Evolutionary conservation across 257 asterid species (phyloP), one percentile per base, ranked within the genome.

Genomic region (Asclepias syriaca): DNA sequence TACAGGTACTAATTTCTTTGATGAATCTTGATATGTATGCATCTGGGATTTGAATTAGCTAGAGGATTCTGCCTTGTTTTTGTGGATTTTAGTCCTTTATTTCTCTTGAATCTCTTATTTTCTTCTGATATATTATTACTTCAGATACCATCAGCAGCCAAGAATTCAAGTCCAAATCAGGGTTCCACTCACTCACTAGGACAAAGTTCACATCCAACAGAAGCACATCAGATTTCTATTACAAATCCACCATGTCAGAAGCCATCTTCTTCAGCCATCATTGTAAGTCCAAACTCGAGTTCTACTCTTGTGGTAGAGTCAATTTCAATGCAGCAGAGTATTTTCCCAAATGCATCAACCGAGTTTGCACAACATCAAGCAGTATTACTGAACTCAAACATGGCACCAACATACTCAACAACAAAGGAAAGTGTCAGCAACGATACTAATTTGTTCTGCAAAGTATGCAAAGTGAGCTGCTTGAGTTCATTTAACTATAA

Each of bases 381-480:
- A 37, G 29, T 65, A 21, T 51, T 21, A 10, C 24, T 60, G 12
- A 27, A 48, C 16, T 5, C 13, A 27, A 45, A 39, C 7, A 65
- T 72, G 46, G 60, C 70, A 57, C 65, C 70, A 65, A 59, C 75
- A 12, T 46, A 58, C 21, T 79, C 80, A 8, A 56, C 65, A 63
- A 34, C 24, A 9, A 77, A 85, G 81, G 76, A 84, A 73, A 79
- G 71, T 43, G 46, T 1, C 37, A 34, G 16, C 5, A 19, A 39
- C 14, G 7, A 12, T 37, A 29, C 22, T 39, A 21, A 54, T 12
- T 15, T 75, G 29, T 54, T 77, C 27, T 90, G 96, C 63, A 34
- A 81, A 14, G 65, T 83, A 46, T 90, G 92, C 49, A 78, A 80
- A 55, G 78, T 80, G 24, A 66, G 64, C 46, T 87, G 94, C 84